Percentiles rank a stretch among this genome's conserved stretches.
These are phyloP conservation scores for Penstemon newberryi DNA, from an alignment of 257 asterid genomes.

Conservation along the genomic window DNA sequence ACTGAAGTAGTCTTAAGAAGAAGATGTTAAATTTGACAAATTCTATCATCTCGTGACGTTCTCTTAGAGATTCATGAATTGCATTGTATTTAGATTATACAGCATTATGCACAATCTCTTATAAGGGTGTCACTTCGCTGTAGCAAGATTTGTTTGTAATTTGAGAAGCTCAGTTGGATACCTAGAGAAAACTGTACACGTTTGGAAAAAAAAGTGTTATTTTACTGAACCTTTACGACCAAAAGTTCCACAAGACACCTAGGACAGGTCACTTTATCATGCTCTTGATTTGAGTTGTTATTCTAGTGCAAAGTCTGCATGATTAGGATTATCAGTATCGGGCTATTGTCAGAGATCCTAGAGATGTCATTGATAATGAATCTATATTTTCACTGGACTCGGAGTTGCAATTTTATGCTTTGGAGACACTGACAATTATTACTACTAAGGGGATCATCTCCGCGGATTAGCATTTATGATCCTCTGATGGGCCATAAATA, in stretches of 20 bases:
- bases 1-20: not conserved
- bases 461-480: no score
- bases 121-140: not conserved
- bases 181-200: not conserved
- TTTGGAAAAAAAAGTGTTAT: slow-evolving; percentile 7
- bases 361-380: not conserved
- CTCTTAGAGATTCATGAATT: slow-evolving; percentile 24
- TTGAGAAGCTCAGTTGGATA: not conserved
- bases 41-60: slow-evolving; percentile 1
- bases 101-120: not conserved
- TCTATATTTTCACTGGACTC: no score
- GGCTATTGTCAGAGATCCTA: not conserved
- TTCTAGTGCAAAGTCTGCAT: not conserved
- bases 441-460: no score
- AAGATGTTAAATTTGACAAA: not conserved
- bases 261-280: not conserved
- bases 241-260: not conserved
- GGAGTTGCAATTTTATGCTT: no score
- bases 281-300: slow-evolving; percentile 5
- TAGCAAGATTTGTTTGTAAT: slow-evolving; percentile 11
- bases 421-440: no score
- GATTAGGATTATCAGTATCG: slow-evolving; percentile 1
- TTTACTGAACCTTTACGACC: not conserved
- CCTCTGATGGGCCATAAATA: no score
- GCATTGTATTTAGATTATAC: slow-evolving; percentile 8